Conservation (phyloP, 2,329 filamentous ascomycete genomes). For the Herpotrichia juniperi region DNA sequence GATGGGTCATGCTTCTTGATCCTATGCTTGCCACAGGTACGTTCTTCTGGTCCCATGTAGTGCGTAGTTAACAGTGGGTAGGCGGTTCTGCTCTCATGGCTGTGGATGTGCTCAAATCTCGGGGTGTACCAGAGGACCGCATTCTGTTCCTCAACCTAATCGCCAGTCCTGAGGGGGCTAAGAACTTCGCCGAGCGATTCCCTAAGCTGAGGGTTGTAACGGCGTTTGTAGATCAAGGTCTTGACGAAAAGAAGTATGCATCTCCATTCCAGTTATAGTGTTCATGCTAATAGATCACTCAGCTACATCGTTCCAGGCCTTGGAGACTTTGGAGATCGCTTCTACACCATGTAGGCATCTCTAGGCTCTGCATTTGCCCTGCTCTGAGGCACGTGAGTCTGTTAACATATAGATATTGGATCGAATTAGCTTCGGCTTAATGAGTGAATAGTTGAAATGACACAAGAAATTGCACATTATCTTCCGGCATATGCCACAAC, state of each 20-base stretch:
- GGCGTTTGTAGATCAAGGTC: constrained; percentile 93
- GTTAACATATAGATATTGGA: too few species aligned
- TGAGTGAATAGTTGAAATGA: too few species aligned
- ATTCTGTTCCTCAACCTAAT: constrained; percentile 98
- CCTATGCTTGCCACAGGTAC: constrained; percentile 98
- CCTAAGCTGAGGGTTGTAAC: constrained; percentile 91
- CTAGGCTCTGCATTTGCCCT: background rate
- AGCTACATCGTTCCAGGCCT: constrained; percentile 96
- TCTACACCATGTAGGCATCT: constrained; percentile 78
- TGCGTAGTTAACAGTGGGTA: constrained; percentile 43
- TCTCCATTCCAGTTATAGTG: background rate
- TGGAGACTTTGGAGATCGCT: constrained; percentile 94
- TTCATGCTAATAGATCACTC: constrained; percentile 18
- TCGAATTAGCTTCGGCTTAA: background rate
- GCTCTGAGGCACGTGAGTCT: background rate
- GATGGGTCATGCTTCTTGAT: constrained; percentile 93
- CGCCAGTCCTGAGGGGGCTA: constrained; percentile 91
- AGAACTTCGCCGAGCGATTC: constrained; percentile 86
- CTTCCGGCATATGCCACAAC: background rate
- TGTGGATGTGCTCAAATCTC: constrained; percentile 86
- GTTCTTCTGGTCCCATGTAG: constrained; percentile 20
- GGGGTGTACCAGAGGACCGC: constrained; percentile 91
- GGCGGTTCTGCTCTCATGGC: constrained; percentile 97
- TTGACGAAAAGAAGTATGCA: constrained; percentile 94
- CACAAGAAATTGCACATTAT: too few species aligned